Evolutionary conservation across 495 filamentous ascomycete genomes (phyloP).

Genomic region (Xylaria venustula): DNA sequence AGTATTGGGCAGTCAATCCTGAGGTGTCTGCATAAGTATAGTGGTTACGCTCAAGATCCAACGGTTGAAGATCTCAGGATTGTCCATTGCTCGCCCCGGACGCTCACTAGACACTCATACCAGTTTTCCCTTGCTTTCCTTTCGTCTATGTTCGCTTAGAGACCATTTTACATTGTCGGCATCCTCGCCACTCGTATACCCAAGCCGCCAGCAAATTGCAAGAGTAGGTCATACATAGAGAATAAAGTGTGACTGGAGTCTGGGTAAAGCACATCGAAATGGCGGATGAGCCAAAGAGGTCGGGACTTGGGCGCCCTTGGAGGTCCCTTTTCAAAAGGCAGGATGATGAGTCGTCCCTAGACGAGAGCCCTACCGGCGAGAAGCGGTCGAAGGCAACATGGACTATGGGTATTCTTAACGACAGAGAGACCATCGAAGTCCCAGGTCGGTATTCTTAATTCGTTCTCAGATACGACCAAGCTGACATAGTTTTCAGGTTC

Average conservation of each 20-base stretch:
- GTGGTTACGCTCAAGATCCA: background rate
- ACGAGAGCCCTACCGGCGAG: background rate
- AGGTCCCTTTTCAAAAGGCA: slow-evolving; percentile 16
- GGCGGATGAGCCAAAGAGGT: background rate
- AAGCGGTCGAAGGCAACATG: slow-evolving; percentile 50
- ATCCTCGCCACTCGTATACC: background rate
- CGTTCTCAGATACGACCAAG: background rate
- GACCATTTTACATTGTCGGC: background rate
- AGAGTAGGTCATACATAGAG: background rate
- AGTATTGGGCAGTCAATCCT: background rate
- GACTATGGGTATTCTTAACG: slow-evolving; percentile 82
- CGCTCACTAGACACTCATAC: background rate
- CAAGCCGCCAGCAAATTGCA: background rate
- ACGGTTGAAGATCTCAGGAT: background rate
- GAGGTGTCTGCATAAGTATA: background rate
- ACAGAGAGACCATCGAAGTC: slow-evolving; percentile 81
- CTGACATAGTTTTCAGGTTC: slow-evolving; percentile 56
- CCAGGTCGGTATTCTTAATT: slow-evolving; percentile 61
- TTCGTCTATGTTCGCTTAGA: background rate
- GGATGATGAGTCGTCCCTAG: slow-evolving; percentile 7
- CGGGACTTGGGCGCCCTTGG: slow-evolving; percentile 1
- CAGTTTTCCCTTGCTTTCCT: background rate
- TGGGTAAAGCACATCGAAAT: background rate
- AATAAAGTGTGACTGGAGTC: background rate
- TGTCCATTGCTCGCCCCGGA: background rate